Evolutionary conservation across 805 yeast species (phyloP).

Genomic region (Candida adriatica): DNA sequence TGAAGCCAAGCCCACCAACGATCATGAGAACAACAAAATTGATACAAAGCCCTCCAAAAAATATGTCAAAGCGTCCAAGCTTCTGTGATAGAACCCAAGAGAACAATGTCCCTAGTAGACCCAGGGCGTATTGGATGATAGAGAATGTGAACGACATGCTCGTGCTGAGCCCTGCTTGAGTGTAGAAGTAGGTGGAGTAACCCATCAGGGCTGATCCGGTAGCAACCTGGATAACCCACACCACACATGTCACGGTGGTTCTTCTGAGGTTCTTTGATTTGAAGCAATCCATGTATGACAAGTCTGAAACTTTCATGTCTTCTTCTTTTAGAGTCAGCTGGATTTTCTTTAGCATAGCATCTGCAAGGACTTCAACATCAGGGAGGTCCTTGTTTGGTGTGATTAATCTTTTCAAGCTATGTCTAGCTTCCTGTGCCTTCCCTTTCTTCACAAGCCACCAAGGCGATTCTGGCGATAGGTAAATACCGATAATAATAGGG

Average conservation of each 20-base stretch:
- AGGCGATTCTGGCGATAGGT: slow-evolving; percentile 40
- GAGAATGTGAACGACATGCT: slow-evolving; percentile 35
- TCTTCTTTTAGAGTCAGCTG: slow-evolving; percentile 26
- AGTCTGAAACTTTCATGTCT: slow-evolving; percentile 18
- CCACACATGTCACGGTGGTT: slow-evolving; percentile 31
- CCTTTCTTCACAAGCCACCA: slow-evolving; percentile 38
- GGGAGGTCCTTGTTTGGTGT: slow-evolving; percentile 10
- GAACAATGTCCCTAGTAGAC: slow-evolving; percentile 26
- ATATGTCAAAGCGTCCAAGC: slow-evolving; percentile 25
- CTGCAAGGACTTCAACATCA: slow-evolving; percentile 17
- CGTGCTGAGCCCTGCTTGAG: slow-evolving; percentile 40
- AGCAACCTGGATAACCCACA: slow-evolving; percentile 37
- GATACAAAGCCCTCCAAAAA: slow-evolving; percentile 20
- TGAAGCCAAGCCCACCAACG: slow-evolving; percentile 24
- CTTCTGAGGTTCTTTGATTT: slow-evolving; percentile 37
- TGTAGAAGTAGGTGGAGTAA: slow-evolving; percentile 43
- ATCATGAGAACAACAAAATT: slow-evolving; percentile 16
- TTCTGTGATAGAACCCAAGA: slow-evolving; percentile 28
- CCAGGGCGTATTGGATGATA: slow-evolving; percentile 28
- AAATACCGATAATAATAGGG: slow-evolving; percentile 27
- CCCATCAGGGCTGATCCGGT: slow-evolving; percentile 40
- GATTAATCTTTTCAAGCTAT: slow-evolving; percentile 22
- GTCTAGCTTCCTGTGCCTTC: slow-evolving; percentile 27
- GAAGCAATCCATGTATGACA: slow-evolving; percentile 37
- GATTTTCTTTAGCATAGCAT: slow-evolving; percentile 28